Conservation (phyloP, 2,329 filamentous ascomycete genomes). For the Orbilia quercus region DNA sequence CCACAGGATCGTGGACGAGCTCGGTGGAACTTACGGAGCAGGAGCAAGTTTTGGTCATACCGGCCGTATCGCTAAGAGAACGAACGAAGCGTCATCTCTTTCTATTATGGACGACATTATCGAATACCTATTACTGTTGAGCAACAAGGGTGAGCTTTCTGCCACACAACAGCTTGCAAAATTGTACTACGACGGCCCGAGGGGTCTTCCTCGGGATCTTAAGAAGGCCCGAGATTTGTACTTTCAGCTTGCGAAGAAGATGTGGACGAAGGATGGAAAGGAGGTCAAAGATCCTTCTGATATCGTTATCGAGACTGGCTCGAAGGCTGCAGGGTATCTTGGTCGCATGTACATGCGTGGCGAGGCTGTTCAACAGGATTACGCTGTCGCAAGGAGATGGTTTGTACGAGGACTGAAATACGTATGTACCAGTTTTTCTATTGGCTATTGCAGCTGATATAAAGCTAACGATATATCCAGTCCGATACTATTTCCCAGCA, state of each 20-base stretch:
- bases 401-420: conserved; percentile 79
- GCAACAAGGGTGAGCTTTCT: conserved; percentile 87
- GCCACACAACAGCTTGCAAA: conserved; percentile 87
- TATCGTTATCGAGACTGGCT: conserved; percentile 70
- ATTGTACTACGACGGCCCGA: conserved; percentile 87
- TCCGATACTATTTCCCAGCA: conserved; percentile 87
- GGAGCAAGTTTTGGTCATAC: conserved; percentile 91
- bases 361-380: conserved; percentile 83
- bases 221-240: conserved; percentile 83
- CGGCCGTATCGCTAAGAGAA: conserved; percentile 78
- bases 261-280: conserved; percentile 84
- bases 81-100: conserved; percentile 80
- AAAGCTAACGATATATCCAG: conserved; percentile 61
- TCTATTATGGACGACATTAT: conserved; percentile 92
- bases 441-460: neutral
- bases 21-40: conserved; percentile 92
- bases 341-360: conserved; percentile 90
- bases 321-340: conserved; percentile 84
- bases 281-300: conserved; percentile 78
- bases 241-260: conserved; percentile 78
- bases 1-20: conserved; percentile 87
- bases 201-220: conserved; percentile 78
- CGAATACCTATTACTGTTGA: conserved; percentile 91
- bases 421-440: conserved; percentile 21
- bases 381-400: conserved; percentile 80